phyloP scores from a whole-genome alignment of 139 green algal genomes.

The Protoeuglena noctilucae region DNA sequence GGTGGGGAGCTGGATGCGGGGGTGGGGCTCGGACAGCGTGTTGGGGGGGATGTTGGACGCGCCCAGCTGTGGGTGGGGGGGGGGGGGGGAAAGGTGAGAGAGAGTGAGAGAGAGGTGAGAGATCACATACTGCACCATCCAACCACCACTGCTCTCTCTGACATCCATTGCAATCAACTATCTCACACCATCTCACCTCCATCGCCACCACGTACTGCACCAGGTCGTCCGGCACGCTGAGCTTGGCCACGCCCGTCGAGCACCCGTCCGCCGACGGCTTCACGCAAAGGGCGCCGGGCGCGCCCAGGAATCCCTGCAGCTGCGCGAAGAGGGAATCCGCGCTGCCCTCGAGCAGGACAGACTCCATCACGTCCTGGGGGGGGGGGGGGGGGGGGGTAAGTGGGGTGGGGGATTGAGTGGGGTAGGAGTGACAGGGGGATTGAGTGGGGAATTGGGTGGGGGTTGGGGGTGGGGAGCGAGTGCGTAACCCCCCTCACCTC shows the following conservation, averaged over 20 bases:
- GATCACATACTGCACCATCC: no score
- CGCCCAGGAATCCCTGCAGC: not conserved
- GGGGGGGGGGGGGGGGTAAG: not conserved
- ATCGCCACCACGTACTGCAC: constrained; percentile 9
- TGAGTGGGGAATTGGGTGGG: not conserved
- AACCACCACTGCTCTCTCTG: no score
- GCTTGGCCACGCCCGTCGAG: constrained; percentile 20
- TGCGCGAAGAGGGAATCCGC: not conserved
- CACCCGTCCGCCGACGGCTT: constrained; percentile 30
- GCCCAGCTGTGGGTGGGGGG: no score
- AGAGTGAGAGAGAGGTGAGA: no score
- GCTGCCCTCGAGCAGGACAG: not conserved
- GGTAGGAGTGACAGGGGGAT: not conserved
- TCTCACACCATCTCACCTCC: no score
- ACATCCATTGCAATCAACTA: no score
- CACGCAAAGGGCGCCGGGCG: constrained; percentile 14
- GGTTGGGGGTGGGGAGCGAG: not conserved
- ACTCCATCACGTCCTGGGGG: not conserved
- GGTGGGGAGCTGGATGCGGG: constrained; percentile 9
- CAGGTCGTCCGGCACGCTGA: constrained; percentile 18
- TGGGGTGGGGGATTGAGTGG: not conserved
- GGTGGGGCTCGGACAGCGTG: constrained; percentile 10
- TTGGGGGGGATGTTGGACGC: constrained; percentile 6
- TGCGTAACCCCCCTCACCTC: no score
- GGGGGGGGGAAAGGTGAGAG: no score